A percentile compares a stretch with the other conserved stretches of the same genome.
Evolutionary conservation across 164 flowering plant species (phyloP).

Genomic region (Berberis vulgaris): DNA sequence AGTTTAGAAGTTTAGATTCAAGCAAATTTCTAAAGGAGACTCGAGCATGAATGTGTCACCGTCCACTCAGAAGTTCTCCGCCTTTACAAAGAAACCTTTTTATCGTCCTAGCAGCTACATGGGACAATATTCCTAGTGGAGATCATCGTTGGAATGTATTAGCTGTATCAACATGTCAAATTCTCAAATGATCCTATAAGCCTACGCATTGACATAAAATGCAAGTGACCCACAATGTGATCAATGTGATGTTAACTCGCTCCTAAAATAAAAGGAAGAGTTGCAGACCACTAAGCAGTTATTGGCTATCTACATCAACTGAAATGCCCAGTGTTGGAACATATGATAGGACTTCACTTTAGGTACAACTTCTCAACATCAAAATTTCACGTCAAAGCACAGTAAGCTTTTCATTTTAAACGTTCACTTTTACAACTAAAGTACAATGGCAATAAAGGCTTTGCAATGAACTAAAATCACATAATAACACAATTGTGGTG

Average conservation of each 20-base stretch:
- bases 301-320: conserved; percentile 9
- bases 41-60: background rate
- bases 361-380: background rate
- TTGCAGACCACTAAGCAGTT: conserved; percentile 6
- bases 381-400: background rate
- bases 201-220: background rate
- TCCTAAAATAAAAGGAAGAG: conserved; percentile 8
- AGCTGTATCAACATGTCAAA: conserved; percentile 1
- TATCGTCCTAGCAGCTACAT: conserved; percentile 1
- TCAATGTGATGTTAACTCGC: background rate
- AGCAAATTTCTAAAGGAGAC: background rate
- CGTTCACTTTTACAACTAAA: conserved; percentile 4
- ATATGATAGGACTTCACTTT: conserved; percentile 16
- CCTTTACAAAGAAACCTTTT: background rate
- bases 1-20: too few relatives aligned
- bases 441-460: background rate
- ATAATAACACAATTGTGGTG: background rate
- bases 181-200: conserved; percentile 11
- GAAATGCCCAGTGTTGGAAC: conserved; percentile 14
- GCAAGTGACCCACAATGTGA: conserved; percentile 1
- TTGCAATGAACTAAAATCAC: background rate
- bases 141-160: conserved; percentile 9
- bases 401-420: conserved; percentile 1
- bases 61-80: background rate
- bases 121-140: conserved; percentile 13